Base-by-base conservation (phyloP, 129 eudicot genomes). In the Solidago caesia region DNA sequence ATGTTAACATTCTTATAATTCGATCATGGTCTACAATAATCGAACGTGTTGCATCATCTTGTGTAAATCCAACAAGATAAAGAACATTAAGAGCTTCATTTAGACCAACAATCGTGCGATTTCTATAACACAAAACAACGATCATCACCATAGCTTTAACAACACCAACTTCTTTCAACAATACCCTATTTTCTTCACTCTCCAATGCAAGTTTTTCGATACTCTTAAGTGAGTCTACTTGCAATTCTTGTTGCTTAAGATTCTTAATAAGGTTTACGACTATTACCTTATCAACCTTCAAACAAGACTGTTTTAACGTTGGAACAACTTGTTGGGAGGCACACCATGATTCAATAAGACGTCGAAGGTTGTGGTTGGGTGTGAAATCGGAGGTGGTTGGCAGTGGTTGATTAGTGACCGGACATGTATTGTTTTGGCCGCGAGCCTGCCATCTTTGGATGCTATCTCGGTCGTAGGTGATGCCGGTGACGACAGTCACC, bases 321-420 rank as follows among this genome's bases (percentile, higher is more conserved):
- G 75, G 42, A 70, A 70, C 47, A 82, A 75, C 49, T 61, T 67
- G 89, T 45, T 79, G 80, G 14, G 76, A 41, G 14, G 26, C 73
- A 59, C 77, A 71, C 97, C 97, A 92, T 3, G 87, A 77, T 56
- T 89, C 88, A 72, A 92, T 92, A 74, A 92, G 84, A 14, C 89
- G 87, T 62, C 82, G 86, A 51, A 92, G 89, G 60, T 84, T 92
- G 79, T 84, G 91, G 73, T 92, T 92, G 5, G 97, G 97, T 1
- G 93, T 92, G 39, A 87, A 71, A 52, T 26, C 77, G 39, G 84
- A 44, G 72, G 55, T 60, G n/a, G 26, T 15, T 5, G 89, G 78
- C 7, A 92, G 69, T 39, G 81, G 86, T 71, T 85, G 97, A 7
- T 87, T 92, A 39, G 97, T 89, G 14, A 87, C 96, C 2, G 97